Evolutionary conservation across 208 protist species (phyloP).

Genomic region (Porcisia deanei): DNA sequence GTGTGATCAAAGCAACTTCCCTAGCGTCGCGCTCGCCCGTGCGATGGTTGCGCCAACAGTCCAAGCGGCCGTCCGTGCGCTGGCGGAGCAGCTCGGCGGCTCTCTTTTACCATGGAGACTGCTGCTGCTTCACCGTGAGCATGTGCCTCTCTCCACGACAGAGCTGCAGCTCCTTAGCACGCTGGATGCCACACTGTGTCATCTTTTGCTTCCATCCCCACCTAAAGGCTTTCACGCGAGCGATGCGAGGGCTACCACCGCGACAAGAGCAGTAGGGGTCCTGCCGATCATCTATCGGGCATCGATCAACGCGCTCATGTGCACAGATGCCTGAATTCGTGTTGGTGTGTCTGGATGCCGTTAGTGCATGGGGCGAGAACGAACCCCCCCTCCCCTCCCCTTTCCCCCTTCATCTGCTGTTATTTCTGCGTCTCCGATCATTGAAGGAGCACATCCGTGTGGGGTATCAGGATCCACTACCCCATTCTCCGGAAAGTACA

Average conservation of each 20-base stretch:
- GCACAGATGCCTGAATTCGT: not conserved
- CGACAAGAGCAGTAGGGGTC: not conserved
- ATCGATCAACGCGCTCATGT: not conserved
- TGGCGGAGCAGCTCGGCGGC: slow-evolving; percentile 40
- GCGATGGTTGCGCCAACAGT: slow-evolving; percentile 14
- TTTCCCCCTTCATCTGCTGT: not conserved
- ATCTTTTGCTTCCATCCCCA: slow-evolving; percentile 1
- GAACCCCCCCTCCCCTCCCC: not conserved
- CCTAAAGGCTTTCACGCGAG: not conserved
- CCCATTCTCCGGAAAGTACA: not conserved
- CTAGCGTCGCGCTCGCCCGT: not conserved
- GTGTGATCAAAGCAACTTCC: not conserved
- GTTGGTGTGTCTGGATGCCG: not conserved
- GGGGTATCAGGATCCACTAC: not conserved
- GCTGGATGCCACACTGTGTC: slow-evolving; percentile 19
- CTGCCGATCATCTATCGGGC: slow-evolving; percentile 3
- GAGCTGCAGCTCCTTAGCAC: slow-evolving; percentile 16
- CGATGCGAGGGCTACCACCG: not conserved
- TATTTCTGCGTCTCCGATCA: not conserved
- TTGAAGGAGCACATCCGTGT: not conserved
- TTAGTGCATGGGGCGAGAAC: not conserved
- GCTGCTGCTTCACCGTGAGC: slow-evolving; percentile 4
- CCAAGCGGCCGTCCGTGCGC: slow-evolving; percentile 36
- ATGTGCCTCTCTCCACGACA: not conserved
- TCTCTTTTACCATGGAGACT: slow-evolving; percentile 27